Conservation (phyloP, 306 rosid species). For the Vachellia pachyceras region DNA sequence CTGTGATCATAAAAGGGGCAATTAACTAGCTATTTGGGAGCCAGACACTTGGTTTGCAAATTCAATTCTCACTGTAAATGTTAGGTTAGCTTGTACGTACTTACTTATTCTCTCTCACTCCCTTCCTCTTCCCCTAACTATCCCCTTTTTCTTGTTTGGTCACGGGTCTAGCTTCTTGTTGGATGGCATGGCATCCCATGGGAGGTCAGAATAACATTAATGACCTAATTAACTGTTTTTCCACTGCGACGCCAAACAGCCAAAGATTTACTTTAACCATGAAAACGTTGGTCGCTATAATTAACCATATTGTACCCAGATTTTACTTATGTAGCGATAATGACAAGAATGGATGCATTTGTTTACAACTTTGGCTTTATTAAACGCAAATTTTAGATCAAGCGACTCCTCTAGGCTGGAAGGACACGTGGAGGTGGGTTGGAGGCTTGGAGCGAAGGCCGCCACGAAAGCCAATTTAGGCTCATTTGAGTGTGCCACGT, state of each 20-base stretch:
- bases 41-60: slow-evolving; percentile 8
- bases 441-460: background rate
- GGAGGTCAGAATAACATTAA: background rate
- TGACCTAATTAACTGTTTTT: background rate
- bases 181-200: background rate
- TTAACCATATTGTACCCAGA: background rate
- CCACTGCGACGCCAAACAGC: background rate
- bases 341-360: background rate
- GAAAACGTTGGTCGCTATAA: too few species aligned
- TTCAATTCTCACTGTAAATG: slow-evolving; percentile 25
- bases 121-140: background rate
- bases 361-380: background rate
- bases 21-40: slow-evolving; percentile 22
- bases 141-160: slow-evolving; percentile 27
- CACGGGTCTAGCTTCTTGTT: background rate
- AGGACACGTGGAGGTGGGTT: slow-evolving; percentile 11
- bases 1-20: too few species aligned
- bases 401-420: background rate
- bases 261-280: too few species aligned
- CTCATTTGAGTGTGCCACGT: background rate
- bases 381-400: background rate
- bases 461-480: background rate
- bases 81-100: background rate
- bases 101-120: background rate
- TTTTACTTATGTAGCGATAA: too few species aligned